Evolutionary conservation across 75 land plant genomes (phyloP).

Genomic region (Azolla pinnata): DNA sequence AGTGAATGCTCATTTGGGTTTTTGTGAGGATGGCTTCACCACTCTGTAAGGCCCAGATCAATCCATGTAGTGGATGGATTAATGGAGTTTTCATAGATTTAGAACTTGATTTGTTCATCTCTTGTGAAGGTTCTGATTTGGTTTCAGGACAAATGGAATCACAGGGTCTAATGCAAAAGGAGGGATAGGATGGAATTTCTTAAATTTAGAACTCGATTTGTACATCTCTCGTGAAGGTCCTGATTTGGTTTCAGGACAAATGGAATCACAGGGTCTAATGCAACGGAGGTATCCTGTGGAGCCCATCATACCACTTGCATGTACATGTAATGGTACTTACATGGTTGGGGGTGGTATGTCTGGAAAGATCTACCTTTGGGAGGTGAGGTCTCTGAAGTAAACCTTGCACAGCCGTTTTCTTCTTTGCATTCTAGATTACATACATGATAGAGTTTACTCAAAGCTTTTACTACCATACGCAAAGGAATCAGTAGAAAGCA

Average conservation of each 20-base stretch:
- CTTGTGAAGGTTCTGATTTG: not conserved
- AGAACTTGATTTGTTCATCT: too few species aligned
- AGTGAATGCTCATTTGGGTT: too few species aligned
- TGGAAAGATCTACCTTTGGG: conserved; percentile 61
- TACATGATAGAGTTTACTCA: too few species aligned
- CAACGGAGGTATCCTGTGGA: conserved; percentile 45
- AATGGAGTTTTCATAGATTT: too few species aligned
- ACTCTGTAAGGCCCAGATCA: too few species aligned
- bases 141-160: not conserved
- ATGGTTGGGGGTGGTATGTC: conserved; percentile 53
- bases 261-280: not conserved
- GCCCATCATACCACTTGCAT: conserved; percentile 45
- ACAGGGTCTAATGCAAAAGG: conserved; percentile 4
- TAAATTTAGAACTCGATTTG: too few species aligned
- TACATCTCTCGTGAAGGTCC: not conserved
- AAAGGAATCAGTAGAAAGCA: too few species aligned
- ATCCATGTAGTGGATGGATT: too few species aligned
- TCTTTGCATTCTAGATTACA: too few species aligned
- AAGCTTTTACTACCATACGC: too few species aligned
- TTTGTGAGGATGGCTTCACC: too few species aligned
- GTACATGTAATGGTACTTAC: conserved; percentile 47
- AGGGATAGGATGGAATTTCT: too few species aligned
- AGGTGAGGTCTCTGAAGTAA: conserved; percentile 17
- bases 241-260: not conserved
- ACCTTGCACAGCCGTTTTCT: not conserved